phyloP scores from a whole-genome alignment of 805 yeast species.

The Metschnikowia arizonensis region DNA sequence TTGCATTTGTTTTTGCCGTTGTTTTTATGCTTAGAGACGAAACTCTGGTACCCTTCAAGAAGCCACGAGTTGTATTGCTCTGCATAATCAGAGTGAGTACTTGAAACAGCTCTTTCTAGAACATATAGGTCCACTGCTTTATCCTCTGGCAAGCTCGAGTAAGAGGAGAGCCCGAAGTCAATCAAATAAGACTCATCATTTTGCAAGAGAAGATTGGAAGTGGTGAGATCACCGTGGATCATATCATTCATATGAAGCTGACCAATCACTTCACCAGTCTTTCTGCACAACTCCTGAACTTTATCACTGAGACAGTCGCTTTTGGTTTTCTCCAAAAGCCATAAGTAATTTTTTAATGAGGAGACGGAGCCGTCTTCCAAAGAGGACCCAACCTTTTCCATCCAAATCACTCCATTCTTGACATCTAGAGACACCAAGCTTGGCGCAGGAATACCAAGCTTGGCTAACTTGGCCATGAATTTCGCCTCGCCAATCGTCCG shows the following conservation, averaged over 20 bases:
- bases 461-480: constrained; percentile 53
- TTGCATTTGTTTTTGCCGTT: constrained; percentile 37
- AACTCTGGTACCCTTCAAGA: constrained; percentile 58
- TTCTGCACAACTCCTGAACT: constrained; percentile 42
- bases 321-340: constrained; percentile 48
- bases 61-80: constrained; percentile 64
- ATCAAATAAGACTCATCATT: constrained; percentile 55
- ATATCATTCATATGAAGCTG: constrained; percentile 69
- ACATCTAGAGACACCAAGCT: constrained; percentile 71
- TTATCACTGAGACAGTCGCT: constrained; percentile 25
- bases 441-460: constrained; percentile 67
- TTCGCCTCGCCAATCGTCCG: constrained; percentile 85
- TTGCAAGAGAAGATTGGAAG: constrained; percentile 72
- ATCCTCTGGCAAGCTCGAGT: constrained; percentile 75
- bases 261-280: constrained; percentile 68
- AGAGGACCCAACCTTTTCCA: constrained; percentile 68
- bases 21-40: constrained; percentile 18
- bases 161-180: constrained; percentile 87
- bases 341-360: constrained; percentile 68
- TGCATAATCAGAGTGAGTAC: constrained; percentile 82
- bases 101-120: constrained; percentile 81
- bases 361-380: constrained; percentile 51
- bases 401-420: constrained; percentile 77
- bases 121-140: constrained; percentile 97
- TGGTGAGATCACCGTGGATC: constrained; percentile 91